A percentile compares a stretch with the other conserved stretches of the same genome.
Conservation (phyloP, 768 basidiomycete species). For the Naganishia vishniacii region DNA sequence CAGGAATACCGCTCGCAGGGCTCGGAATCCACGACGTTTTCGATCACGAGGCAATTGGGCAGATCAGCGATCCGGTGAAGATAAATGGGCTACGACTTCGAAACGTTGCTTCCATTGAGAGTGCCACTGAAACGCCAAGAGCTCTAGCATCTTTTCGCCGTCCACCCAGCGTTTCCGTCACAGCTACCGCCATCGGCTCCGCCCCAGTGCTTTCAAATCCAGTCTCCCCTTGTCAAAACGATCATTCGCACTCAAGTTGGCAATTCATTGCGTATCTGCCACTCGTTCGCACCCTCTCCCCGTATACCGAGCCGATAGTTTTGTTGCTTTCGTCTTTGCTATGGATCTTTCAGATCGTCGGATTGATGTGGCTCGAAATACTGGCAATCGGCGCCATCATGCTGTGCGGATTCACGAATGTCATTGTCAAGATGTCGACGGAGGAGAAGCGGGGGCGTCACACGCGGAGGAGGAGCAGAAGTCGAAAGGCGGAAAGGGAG, state of each 20-base stretch:
- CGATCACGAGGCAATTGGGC: background rate
- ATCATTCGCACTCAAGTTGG: background rate
- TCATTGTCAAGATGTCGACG: background rate
- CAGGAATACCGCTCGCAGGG: background rate
- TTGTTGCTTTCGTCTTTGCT: conserved; percentile 2
- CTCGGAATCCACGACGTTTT: background rate
- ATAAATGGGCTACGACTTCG: background rate
- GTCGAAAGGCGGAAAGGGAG: background rate
- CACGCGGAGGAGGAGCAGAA: background rate
- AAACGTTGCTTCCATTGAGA: background rate
- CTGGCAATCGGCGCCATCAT: conserved; percentile 5
- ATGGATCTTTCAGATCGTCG: conserved; percentile 18
- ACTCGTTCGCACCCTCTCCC: background rate
- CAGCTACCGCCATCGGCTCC: background rate
- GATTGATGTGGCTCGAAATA: conserved; percentile 23
- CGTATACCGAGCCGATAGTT: conserved; percentile 2
- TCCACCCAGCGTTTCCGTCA: no score
- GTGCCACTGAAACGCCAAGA: background rate
- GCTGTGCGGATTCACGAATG: conserved; percentile 2
- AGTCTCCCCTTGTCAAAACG: background rate
- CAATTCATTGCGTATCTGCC: conserved; percentile 4
- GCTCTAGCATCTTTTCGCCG: conserved; percentile 9
- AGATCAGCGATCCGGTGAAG: background rate
- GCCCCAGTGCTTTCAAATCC: background rate
- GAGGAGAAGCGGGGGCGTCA: background rate